Percentiles rank a stretch among this genome's conserved stretches.
phyloP scores from a whole-genome alignment of 2,329 filamentous ascomycete genomes.

The Fusarium temperatum region DNA sequence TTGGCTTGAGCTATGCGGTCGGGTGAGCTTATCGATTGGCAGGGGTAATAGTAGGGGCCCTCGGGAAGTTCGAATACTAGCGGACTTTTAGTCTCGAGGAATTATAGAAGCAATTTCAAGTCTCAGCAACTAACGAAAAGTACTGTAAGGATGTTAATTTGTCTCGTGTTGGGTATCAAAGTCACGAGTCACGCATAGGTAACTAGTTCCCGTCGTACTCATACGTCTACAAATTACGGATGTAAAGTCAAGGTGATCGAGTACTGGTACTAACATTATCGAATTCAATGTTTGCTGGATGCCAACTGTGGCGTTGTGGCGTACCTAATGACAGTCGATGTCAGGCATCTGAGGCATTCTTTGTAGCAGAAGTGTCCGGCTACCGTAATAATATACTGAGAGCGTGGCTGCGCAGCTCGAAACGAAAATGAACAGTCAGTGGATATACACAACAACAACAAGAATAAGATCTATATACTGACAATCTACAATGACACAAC shows the following conservation, averaged over 20 bases:
- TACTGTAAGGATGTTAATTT: not conserved
- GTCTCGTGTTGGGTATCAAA: not conserved
- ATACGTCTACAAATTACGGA: not conserved
- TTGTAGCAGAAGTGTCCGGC: slow-evolving; percentile 6
- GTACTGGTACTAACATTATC: not conserved
- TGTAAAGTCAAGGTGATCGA: not conserved
- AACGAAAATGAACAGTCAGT: not conserved
- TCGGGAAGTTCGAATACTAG: slow-evolving; percentile 11
- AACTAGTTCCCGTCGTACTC: not conserved
- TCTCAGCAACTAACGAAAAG: not conserved
- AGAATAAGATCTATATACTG: not conserved
- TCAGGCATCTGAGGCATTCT: slow-evolving; percentile 9
- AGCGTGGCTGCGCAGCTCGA: not conserved
- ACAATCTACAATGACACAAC: not conserved
- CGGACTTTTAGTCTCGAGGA: not conserved
- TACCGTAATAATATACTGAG: not conserved
- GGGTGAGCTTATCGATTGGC: slow-evolving; percentile 39
- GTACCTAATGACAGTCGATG: not conserved
- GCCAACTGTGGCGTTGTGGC: slow-evolving; percentile 23
- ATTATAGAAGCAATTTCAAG: not conserved
- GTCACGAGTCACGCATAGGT: not conserved
- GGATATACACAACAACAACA: not conserved
- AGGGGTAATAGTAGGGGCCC: slow-evolving; percentile 18
- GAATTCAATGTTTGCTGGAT: not conserved
- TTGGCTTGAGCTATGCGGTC: slow-evolving; percentile 6